Evolutionary conservation across 352 stramenopile species (phyloP).

Genomic region (Lagenidium giganteum): DNA sequence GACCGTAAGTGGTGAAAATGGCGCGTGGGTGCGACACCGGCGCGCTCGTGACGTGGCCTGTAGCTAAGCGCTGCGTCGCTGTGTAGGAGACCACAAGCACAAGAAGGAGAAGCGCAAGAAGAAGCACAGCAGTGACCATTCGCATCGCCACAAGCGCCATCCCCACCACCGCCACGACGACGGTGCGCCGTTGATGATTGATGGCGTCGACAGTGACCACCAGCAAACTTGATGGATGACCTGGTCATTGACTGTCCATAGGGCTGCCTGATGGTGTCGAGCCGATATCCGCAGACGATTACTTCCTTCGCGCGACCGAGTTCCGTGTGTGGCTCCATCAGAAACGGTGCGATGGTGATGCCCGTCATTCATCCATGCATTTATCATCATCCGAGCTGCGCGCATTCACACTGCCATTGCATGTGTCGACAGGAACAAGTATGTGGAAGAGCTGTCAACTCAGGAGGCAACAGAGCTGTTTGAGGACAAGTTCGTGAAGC

Average conservation of each 20-base stretch:
- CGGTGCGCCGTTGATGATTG: no score
- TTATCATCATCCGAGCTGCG: background rate
- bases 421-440: constrained; percentile 32
- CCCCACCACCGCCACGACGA: constrained; percentile 5
- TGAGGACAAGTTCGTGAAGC: constrained; percentile 41
- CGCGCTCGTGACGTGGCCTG: no score
- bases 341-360: constrained; percentile 23
- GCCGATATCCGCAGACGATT: constrained; percentile 53
- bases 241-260: background rate
- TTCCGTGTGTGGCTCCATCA: constrained; percentile 74
- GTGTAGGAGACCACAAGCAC: constrained; percentile 1
- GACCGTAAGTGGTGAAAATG: no score
- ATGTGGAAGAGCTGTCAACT: constrained; percentile 68
- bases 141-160: constrained; percentile 15
- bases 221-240: no score
- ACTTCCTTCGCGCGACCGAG: constrained; percentile 56
- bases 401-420: background rate
- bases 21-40: no score
- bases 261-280: constrained; percentile 19
- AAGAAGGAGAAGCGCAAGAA: constrained; percentile 27
- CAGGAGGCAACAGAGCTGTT: constrained; percentile 50
- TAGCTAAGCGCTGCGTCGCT: no score
- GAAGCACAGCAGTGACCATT: constrained; percentile 12
- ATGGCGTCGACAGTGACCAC: constrained; percentile 10
- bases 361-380: background rate